These are phyloP conservation scores for Pestalotiopsis sp. DNA, from an alignment of 2,329 filamentous ascomycete genomes.

Conservation along the genomic window DNA sequence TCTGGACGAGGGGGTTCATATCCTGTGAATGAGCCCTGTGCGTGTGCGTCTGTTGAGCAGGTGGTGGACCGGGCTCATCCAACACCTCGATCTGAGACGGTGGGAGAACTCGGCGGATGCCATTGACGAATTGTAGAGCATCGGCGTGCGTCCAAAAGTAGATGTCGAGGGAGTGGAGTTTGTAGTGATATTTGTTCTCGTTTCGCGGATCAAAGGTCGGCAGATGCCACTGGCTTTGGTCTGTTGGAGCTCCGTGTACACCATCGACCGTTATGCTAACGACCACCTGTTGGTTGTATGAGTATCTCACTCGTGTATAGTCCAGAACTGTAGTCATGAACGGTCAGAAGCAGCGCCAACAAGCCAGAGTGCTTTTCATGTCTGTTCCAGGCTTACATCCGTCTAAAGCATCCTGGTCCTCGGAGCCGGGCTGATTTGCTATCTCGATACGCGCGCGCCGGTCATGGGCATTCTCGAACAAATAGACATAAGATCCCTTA, in stretches of 20 bases:
- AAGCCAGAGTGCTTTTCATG: neutral
- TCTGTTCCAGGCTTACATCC: conserved; percentile 60
- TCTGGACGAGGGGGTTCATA: conserved; percentile 73
- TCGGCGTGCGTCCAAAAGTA: conserved; percentile 81
- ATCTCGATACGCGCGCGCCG: conserved; percentile 73
- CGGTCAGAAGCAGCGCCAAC: neutral
- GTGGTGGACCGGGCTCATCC: conserved; percentile 62
- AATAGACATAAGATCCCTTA: conserved; percentile 77
- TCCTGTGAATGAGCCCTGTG: conserved; percentile 36
- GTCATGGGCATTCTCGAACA: conserved; percentile 73
- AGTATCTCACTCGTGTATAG: conserved; percentile 66
- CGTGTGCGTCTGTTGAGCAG: conserved; percentile 23
- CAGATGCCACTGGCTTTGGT: conserved; percentile 72
- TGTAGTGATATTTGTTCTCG: conserved; percentile 79
- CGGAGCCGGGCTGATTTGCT: conserved; percentile 73
- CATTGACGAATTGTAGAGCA: conserved; percentile 70
- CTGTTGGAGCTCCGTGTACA: conserved; percentile 33
- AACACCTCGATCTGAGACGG: conserved; percentile 62
- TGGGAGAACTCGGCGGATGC: conserved; percentile 66
- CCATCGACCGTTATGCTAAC: conserved; percentile 68
- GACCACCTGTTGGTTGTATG: conserved; percentile 73
- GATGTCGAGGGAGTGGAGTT: conserved; percentile 73
- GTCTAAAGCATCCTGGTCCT: conserved; percentile 79
- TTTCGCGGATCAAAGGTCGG: conserved; percentile 73
- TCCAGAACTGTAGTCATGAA: conserved; percentile 59